A percentile compares a stretch with the other conserved stretches of the same genome.
Conservation (phyloP, 208 protist species). For the Trypanosoma mega region DNA sequence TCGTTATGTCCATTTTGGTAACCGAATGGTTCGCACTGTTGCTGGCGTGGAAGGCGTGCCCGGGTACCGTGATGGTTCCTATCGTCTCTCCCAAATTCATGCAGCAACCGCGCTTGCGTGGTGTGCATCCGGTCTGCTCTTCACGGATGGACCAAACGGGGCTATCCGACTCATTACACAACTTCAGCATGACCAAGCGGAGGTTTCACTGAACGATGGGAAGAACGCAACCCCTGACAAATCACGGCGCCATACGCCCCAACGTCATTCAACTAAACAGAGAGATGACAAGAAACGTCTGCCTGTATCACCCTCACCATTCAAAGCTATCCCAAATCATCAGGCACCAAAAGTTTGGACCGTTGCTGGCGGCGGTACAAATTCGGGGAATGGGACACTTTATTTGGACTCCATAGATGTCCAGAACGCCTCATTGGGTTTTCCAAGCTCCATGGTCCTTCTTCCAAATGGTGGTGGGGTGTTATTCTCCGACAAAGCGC, state of each 20-base stretch:
- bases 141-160: conserved; percentile 60
- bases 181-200: conserved; percentile 12
- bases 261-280: no score
- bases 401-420: no score
- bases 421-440: no score
- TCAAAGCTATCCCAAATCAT: no score
- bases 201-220: background rate
- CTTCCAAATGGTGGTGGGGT: no score
- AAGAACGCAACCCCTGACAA: conserved; percentile 2
- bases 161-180: conserved; percentile 64
- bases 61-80: conserved; percentile 77
- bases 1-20: conserved; percentile 65
- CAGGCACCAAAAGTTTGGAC: no score
- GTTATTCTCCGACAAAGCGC: no score
- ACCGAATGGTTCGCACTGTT: conserved; percentile 65
- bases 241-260: background rate
- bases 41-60: conserved; percentile 60
- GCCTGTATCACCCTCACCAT: no score
- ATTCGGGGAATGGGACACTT: no score
- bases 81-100: conserved; percentile 40
- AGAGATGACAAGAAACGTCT: no score
- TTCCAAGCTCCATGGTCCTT: no score
- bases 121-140: conserved; percentile 60
- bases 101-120: conserved; percentile 56
- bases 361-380: no score